Base-by-base conservation (phyloP, 139 green algal species). In the Tetraselmis striata region DNA sequence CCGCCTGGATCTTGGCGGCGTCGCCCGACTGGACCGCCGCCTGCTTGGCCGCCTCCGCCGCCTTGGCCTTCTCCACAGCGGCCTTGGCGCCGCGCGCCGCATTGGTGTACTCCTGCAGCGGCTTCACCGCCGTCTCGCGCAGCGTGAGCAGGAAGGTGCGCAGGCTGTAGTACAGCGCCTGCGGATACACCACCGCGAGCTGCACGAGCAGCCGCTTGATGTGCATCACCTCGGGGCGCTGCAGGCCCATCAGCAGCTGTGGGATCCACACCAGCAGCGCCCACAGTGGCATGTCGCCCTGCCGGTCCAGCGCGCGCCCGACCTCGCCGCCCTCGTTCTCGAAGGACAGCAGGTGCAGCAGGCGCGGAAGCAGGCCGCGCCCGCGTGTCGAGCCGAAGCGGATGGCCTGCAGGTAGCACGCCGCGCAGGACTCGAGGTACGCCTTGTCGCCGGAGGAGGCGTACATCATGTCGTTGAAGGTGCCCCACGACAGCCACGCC, bases 191-290 rank as follows among this genome's bases (percentile, higher is more conserved):
- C 25, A 77, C 58, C 1, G 84, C 87, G 23, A 96, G 79, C 75
- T 87, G 79, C 45, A 89, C 77, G 26, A 97, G 89, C 23, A 97
- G 84, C 80, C 87, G 80, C 82, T 93, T 95, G 5, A 87, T 88
- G 59, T 92, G 80, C 0, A 83, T 75, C 18, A 83, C 85, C 87
- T 99, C 96, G 28, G 90, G 89, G 1, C 94, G 88, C 80, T 95
- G 92, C 81, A 99, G 90, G 18, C 85, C 87, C 2, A 89, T 89
- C 79, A 98, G 90, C 80, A 99, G 91, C 91, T 99, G 96, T 0
- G 94, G 94, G 5, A 97, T 85, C 90, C 93, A 99, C 26, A 90
- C 84, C 82, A 99, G 91, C 96, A 96, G 99, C 77, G 97, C 91
- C 91, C 93, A 97, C n/a, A 84, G 76, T 0, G 96, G 95, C 25